Evolutionary conservation across 2,329 filamentous ascomycete species (phyloP).

Genomic region (Pyrenophora teres): DNA sequence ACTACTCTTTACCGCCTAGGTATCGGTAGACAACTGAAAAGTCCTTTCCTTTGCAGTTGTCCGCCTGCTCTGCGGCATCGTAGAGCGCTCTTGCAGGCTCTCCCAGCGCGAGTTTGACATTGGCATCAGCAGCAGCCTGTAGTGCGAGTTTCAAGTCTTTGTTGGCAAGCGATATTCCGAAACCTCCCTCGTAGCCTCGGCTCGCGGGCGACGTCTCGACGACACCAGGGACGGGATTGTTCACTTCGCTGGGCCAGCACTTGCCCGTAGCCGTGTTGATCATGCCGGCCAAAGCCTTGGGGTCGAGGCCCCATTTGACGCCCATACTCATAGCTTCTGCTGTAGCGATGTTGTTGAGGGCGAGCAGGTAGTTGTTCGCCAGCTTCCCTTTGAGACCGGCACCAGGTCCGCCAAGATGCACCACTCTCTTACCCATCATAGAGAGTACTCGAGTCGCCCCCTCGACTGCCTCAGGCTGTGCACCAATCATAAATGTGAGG

Average conservation of each 20-base stretch:
- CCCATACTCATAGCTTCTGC: slow-evolving; percentile 71
- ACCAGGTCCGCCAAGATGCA: slow-evolving; percentile 84
- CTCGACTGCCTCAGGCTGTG: slow-evolving; percentile 63
- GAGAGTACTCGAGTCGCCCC: slow-evolving; percentile 71
- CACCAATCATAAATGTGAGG: slow-evolving; percentile 94
- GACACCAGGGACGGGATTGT: slow-evolving; percentile 91
- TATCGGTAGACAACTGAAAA: slow-evolving; percentile 58
- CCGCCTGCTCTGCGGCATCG: slow-evolving; percentile 50
- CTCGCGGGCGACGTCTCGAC: slow-evolving; percentile 75
- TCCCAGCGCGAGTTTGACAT: slow-evolving; percentile 53
- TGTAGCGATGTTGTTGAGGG: slow-evolving; percentile 83
- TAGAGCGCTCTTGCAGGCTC: slow-evolving; percentile 53
- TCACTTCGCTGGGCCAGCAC: slow-evolving; percentile 95
- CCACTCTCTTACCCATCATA: slow-evolving; percentile 82
- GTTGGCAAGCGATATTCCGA: slow-evolving; percentile 56
- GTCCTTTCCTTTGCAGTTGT: slow-evolving; percentile 55
- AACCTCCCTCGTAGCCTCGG: slow-evolving; percentile 66
- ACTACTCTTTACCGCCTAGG: slow-evolving; percentile 54
- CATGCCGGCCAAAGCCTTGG: slow-evolving; percentile 74
- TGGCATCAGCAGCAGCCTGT: slow-evolving; percentile 51
- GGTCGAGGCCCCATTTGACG: slow-evolving; percentile 65
- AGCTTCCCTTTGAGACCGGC: slow-evolving; percentile 89
- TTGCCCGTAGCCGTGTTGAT: slow-evolving; percentile 93
- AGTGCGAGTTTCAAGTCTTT: slow-evolving; percentile 57
- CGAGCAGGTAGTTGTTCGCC: slow-evolving; percentile 95